These are phyloP conservation scores for Lippia alba DNA, from an alignment of 305 asterid species.

Conservation along the genomic window DNA sequence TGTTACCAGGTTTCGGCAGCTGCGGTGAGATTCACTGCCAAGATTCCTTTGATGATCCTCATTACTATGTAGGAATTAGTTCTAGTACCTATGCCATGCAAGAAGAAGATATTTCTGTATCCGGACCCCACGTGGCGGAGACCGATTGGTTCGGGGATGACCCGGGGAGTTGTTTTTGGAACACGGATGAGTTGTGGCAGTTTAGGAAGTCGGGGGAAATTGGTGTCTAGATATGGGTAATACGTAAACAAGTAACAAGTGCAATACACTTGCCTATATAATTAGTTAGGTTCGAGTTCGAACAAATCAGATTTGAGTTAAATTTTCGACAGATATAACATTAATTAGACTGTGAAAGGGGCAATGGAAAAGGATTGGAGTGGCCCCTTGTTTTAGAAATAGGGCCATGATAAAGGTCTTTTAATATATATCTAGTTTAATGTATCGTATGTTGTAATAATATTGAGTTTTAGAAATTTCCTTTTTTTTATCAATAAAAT, in stretches of 20 bases:
- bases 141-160: constrained; percentile 55
- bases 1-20: constrained; percentile 1
- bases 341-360: not conserved
- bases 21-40: not conserved
- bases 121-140: constrained; percentile 50
- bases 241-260: no score
- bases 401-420: constrained; percentile 24
- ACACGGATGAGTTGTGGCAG: constrained; percentile 67
- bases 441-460: not conserved
- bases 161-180: constrained; percentile 49
- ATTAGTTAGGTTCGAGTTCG: no score
- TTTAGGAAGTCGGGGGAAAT: constrained; percentile 42
- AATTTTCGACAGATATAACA: not conserved
- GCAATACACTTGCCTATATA: no score
- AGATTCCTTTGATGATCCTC: constrained; percentile 28
- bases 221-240: constrained; percentile 30
- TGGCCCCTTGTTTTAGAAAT: constrained; percentile 32
- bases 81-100: constrained; percentile 30
- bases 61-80: constrained; percentile 42
- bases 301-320: no score
- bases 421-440: not conserved
- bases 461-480: not conserved
- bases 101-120: constrained; percentile 38
- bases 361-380: no score
- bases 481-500: no score